Evolutionary conservation across 139 green algal species (phyloP), one percentile per base, ranked within the genome.

Genomic region (Chlamydomonas incerta): DNA sequence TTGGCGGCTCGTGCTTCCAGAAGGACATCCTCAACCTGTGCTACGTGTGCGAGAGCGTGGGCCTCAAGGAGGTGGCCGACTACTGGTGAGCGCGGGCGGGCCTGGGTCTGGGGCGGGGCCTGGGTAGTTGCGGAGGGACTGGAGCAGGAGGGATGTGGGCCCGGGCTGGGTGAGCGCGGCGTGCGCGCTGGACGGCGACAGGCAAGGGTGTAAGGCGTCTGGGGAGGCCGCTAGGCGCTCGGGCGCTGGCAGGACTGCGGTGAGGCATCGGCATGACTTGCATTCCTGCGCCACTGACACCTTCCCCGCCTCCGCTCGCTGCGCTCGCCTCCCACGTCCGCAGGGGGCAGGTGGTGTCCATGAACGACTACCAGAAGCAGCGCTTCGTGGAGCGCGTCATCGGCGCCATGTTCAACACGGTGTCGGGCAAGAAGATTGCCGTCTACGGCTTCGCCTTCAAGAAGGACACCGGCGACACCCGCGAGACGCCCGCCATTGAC

Each of bases 361-460:
- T 99, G 93, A 99, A 99, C 88, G 97, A 99, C 92, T 99, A 98
- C 92, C 98, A 99, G 95, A 99, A 99, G 95, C 87, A 95, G 77
- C 91, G 93, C 41, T 99, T 99, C 90, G 98, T 99, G 37, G 94
- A 98, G 90, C 93, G 96, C 41, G 92, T 99, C 55, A 97, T 99
- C 74, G 89, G 89, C 46, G 92, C 95, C 80, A 99, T 99, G 98
- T 99, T 99, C 95, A 99, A 99, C 95, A 99, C 98, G 35, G 96
- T 99, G 65, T 92, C 87, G 8, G 93, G 94, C 82, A 99, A 99
- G 95, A 96, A 95, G 85, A 98, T 99, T 72, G 95, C 95, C 31
- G 89, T 99, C 47, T 92, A 98, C n/a, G 98, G 98, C 75, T 99
- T 99, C 91, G 98, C 98, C 31, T 99, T 99, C 95, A 99, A 99